Base-by-base conservation (phyloP, 108 stramenopile species). In the Nitzschia palea region DNA sequence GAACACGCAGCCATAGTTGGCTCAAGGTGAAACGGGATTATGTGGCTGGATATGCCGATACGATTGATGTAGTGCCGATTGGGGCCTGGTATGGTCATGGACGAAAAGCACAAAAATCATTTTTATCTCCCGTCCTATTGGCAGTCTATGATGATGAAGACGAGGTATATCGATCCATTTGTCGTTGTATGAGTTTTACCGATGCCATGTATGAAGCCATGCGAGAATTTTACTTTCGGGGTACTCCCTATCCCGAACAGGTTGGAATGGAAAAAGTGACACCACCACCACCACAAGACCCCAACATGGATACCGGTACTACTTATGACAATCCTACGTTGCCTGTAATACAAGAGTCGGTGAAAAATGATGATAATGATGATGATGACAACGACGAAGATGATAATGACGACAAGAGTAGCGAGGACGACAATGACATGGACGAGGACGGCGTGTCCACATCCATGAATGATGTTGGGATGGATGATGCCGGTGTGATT, bases 11-110 rank as follows among this genome's bases (percentile, higher is more conserved):
- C 48, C 68, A 68, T 4, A 61, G 47, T 22, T 97, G 96, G 96
- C 73, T 91, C 18, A 97, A 97, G 57, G 88, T 97, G 32, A 97
- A 97, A 71, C 85, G 93, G 71, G 96, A 97, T 74, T 97, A 97
- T 60, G 70, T 97, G 20, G 81, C 74, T 31, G 87, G 88, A 29
- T 71, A 33, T 47, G 81, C 87, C 4, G 96, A 97, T 62, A 86
- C 91, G 15, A 78, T 97, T 23, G 96, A 97, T 60, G 88, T 97
- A 26, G 93, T 97, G 6, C 87, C 87, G 4, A 91, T 96, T 52
- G 95, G 93, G 4, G 95, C 89, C 6, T 96, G 84, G 86, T 70
- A 73, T 44, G 95, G 95, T 8, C 81, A 53, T 35, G 95, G 93
- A 4, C 63, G 86, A 43, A 96, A 95, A 71, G 71, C 81, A 23